Evolutionary conservation across 2,329 filamentous ascomycete species (phyloP).

Genomic region (Fusarium circinatum): DNA sequence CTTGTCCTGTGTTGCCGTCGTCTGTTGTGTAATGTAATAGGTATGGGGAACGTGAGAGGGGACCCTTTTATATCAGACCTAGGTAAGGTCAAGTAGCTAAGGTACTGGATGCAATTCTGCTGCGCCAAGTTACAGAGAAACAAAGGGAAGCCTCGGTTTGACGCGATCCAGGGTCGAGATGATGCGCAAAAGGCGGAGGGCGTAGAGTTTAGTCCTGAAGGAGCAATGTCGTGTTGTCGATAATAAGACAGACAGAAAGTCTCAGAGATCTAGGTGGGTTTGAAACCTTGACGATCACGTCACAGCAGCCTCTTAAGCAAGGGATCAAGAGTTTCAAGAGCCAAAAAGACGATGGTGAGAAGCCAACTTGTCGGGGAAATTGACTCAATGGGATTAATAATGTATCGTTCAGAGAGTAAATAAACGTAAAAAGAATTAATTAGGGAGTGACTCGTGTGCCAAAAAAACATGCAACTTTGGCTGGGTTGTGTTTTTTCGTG

Average conservation of each 20-base stretch:
- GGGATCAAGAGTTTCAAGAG: constrained; percentile 8
- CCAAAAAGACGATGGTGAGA: neutral
- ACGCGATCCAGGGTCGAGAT: constrained; percentile 38
- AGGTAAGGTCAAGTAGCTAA: neutral
- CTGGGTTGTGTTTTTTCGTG: constrained; percentile 11
- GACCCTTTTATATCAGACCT: constrained; percentile 40
- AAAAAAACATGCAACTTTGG: constrained; percentile 6
- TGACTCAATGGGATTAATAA: neutral
- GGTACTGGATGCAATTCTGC: constrained; percentile 14
- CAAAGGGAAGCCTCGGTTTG: constrained; percentile 31
- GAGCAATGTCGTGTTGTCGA: constrained; percentile 13
- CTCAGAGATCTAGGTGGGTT: constrained; percentile 2
- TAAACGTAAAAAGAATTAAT: constrained; percentile 35
- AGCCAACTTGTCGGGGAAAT: neutral
- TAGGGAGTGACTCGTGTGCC: constrained; percentile 21
- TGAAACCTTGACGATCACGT: constrained; percentile 38
- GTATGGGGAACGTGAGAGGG: constrained; percentile 10
- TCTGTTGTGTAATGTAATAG: constrained; percentile 15
- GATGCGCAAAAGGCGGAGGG: constrained; percentile 33
- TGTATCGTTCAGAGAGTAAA: neutral
- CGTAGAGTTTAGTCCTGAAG: constrained; percentile 14
- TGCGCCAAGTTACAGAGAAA: constrained; percentile 26
- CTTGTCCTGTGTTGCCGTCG: constrained; percentile 2
- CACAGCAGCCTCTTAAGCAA: constrained; percentile 36
- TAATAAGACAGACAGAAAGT: neutral